Evolutionary conservation across 106 monocot genomes (phyloP).

Genomic region (Alisma plantagoaquatica): DNA sequence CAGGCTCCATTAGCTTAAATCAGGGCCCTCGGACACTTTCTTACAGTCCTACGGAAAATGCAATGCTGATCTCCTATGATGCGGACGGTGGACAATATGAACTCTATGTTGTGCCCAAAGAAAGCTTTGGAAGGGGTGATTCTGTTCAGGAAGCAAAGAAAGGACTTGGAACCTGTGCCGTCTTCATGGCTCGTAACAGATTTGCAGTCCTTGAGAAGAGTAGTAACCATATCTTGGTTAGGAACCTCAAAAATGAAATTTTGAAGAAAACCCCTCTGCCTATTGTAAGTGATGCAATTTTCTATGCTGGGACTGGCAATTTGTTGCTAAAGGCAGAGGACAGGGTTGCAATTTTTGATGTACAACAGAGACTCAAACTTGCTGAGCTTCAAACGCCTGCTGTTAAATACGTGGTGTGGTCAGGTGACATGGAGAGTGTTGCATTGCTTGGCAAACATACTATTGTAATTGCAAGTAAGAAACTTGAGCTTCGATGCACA

Average conservation of each 20-base stretch:
- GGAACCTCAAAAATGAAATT: constrained; percentile 75
- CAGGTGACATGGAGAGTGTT: constrained; percentile 76
- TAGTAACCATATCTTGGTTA: constrained; percentile 58
- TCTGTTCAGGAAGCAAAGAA: constrained; percentile 60
- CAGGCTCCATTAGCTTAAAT: constrained; percentile 67
- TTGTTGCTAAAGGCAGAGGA: constrained; percentile 67
- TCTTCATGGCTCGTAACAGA: constrained; percentile 76
- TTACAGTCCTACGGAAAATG: constrained; percentile 80
- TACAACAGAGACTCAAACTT: constrained; percentile 63
- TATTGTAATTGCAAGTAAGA: constrained; percentile 71
- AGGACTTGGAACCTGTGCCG: constrained; percentile 53
- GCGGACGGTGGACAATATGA: constrained; percentile 75
- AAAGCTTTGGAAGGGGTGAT: constrained; percentile 42
- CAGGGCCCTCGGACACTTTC: constrained; percentile 58
- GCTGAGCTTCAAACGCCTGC: constrained; percentile 68
- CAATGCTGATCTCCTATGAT: constrained; percentile 66
- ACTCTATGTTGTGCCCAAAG: constrained; percentile 58
- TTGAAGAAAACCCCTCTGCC: constrained; percentile 64
- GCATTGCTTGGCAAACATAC: constrained; percentile 81
- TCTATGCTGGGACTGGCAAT: constrained; percentile 80
- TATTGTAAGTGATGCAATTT: constrained; percentile 64
- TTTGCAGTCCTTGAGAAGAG: constrained; percentile 80
- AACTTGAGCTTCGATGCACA: constrained; percentile 63
- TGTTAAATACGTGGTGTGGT: constrained; percentile 83
- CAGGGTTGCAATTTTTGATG: constrained; percentile 61